Evolutionary conservation across 2,329 filamentous ascomycete species (phyloP).

Genomic region (Lasiodiplodia citricola): DNA sequence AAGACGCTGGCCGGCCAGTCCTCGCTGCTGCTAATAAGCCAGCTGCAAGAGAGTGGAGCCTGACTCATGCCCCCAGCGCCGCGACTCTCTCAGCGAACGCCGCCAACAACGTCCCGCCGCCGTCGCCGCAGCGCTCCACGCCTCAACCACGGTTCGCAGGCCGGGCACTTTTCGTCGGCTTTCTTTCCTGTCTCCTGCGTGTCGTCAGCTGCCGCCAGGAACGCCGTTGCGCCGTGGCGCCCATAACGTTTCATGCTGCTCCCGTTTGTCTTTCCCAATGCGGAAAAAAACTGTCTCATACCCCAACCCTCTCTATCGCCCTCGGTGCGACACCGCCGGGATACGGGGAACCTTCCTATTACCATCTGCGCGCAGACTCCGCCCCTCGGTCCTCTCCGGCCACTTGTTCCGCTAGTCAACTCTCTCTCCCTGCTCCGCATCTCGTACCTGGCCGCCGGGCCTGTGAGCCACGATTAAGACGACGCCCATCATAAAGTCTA

Average conservation of each 20-base stretch:
- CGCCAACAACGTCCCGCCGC: slow-evolving; percentile 8
- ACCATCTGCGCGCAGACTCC: slow-evolving; percentile 3
- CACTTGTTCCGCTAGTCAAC: slow-evolving; percentile 4
- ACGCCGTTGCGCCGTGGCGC: slow-evolving; percentile 22
- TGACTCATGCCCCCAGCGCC: slow-evolving; percentile 4
- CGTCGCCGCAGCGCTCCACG: background rate
- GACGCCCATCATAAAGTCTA: background rate
- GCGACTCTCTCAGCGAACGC: background rate
- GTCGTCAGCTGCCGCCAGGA: slow-evolving; percentile 11
- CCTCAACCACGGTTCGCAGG: slow-evolving; percentile 3
- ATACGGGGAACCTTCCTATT: slow-evolving; percentile 16
- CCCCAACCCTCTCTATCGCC: slow-evolving; percentile 1
- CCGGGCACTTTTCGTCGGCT: background rate
- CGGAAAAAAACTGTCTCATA: slow-evolving; percentile 9
- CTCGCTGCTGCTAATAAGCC: background rate
- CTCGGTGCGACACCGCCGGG: background rate
- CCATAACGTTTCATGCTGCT: slow-evolving; percentile 17
- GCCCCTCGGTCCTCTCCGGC: background rate
- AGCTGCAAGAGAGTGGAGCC: slow-evolving; percentile 6
- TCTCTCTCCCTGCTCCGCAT: background rate
- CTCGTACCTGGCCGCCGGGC: background rate
- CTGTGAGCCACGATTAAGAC: background rate
- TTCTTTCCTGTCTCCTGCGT: slow-evolving; percentile 10
- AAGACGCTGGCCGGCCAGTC: slow-evolving; percentile 6
- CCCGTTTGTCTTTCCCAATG: background rate